phyloP scores from a whole-genome alignment of 805 yeast species.

The Cyberlindnera veronae region DNA sequence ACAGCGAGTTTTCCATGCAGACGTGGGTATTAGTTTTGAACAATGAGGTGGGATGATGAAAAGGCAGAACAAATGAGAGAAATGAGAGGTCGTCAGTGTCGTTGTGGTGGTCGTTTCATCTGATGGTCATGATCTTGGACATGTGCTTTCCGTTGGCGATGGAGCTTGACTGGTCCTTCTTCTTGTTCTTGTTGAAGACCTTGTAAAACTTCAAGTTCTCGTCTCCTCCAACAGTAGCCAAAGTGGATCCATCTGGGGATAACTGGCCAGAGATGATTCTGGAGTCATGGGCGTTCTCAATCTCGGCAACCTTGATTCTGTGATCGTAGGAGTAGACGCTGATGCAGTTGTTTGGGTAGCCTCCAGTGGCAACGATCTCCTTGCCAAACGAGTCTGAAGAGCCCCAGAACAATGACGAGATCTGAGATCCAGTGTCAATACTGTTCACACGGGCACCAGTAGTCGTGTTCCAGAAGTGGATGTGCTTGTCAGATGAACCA shows the following conservation, averaged over 20 bases:
- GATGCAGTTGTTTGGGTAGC: constrained; percentile 83
- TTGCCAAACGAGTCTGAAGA: constrained; percentile 62
- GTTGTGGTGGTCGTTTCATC: too few species aligned
- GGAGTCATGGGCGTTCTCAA: constrained; percentile 82
- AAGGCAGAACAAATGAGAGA: too few species aligned
- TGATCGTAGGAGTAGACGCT: constrained; percentile 84
- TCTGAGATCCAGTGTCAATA: constrained; percentile 90
- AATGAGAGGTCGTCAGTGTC: too few species aligned
- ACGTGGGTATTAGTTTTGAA: too few species aligned
- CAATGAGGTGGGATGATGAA: too few species aligned
- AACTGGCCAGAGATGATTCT: constrained; percentile 79
- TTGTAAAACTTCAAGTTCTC: constrained; percentile 96
- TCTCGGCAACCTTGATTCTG: constrained; percentile 82
- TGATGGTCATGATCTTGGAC: constrained; percentile 49
- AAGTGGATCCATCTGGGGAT: constrained; percentile 85
- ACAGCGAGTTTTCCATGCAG: too few species aligned
- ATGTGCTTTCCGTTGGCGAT: constrained; percentile 42
- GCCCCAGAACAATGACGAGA: constrained; percentile 93
- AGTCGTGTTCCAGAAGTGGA: constrained; percentile 93
- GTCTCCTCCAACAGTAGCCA: constrained; percentile 95
- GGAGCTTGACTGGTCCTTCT: constrained; percentile 30
- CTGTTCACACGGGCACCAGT: constrained; percentile 85
- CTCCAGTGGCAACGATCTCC: constrained; percentile 92
- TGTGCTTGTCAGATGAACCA: constrained; percentile 83
- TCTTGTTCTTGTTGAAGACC: constrained; percentile 60